Base-by-base conservation (phyloP, 345 rosid species). In the Acer yangbiense region DNA sequence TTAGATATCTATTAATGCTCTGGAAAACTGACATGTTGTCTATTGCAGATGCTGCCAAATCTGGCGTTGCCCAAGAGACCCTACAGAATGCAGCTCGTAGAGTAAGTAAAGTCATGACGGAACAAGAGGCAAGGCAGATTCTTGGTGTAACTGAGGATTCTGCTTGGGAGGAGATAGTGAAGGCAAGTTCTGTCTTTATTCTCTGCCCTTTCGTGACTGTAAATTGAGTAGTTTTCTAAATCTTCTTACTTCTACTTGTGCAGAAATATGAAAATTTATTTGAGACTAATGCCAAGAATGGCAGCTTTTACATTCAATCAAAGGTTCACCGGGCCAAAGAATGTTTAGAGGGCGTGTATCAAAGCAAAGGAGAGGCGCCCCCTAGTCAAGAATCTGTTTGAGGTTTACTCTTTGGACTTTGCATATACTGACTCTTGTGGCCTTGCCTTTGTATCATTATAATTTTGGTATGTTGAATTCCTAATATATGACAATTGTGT, bases 251-350 rank as follows among this genome's bases (percentile, higher is more conserved):
- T 77, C 17, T 58, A 20, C 65, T 20, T 68, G 10, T 80, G 80
- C 89, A 96, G 99, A 91, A 88, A 80, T 91, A 96, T 32, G 98
- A 94, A 35, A 71, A 50, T 4, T 78, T 96, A 67, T 96, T 96
- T 43, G 97, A 92, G 86, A 89, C 78, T 32, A 96, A 96, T 43
- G 91, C 93, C 0, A 90, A 91, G 85, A 91, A 83, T 0, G 97
- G 98, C 20, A 94, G 97, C 86, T 94, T 96, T 80, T 96, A 96
- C 85, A 83, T 96, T 74, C 99, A 96, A 76, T 94, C 99, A 10
- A 96, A 96, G 90, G 97, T 91, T 83, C 97, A 77, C 82, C 83
- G 92, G 74, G 99, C 99, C 20, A 96, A 96, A 77, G 97, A 96
- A 83, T 91, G 97, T 83, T 77, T 94, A 75, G 99, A 96, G 82